phyloP scores from a whole-genome alignment of 169 alveolate genomes.

The Theileria sp. region DNA sequence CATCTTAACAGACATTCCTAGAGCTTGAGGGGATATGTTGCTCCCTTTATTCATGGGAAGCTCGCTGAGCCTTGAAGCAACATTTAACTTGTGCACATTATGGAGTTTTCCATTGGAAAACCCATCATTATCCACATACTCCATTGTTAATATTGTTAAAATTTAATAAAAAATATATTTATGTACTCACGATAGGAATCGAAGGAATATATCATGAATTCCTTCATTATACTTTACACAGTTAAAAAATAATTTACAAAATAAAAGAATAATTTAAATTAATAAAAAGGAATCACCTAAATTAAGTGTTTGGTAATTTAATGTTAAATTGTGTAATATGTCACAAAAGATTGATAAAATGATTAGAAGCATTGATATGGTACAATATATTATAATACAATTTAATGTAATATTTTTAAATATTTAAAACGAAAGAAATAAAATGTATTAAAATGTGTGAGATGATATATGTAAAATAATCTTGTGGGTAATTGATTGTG shows the following conservation, averaged over 20 bases:
- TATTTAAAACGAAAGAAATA: not conserved
- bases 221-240: not conserved
- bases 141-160: slow-evolving; percentile 23
- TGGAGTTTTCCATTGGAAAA: slow-evolving; percentile 29
- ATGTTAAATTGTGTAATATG: not conserved
- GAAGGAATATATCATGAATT: not conserved
- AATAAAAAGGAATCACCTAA: too few species aligned
- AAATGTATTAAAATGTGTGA: slow-evolving; percentile 6
- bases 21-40: slow-evolving; percentile 64
- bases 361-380: not conserved
- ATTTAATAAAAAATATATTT: not conserved
- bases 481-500: slow-evolving; percentile 13
- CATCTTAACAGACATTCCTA: slow-evolving; percentile 59
- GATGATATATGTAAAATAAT: not conserved
- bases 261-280: too few species aligned
- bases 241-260: not conserved
- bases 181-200: not conserved
- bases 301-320: too few species aligned
- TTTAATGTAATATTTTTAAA: not conserved
- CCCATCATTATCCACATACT: slow-evolving; percentile 49
- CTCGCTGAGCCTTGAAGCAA: slow-evolving; percentile 45
- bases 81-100: slow-evolving; percentile 39
- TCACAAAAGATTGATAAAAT: not conserved
- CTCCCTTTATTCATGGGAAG: slow-evolving; percentile 56
- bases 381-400: not conserved